Percentiles rank a stretch among this genome's conserved stretches.
Conservation (phyloP, 345 rosid species). For the Alliaria petiolata region DNA sequence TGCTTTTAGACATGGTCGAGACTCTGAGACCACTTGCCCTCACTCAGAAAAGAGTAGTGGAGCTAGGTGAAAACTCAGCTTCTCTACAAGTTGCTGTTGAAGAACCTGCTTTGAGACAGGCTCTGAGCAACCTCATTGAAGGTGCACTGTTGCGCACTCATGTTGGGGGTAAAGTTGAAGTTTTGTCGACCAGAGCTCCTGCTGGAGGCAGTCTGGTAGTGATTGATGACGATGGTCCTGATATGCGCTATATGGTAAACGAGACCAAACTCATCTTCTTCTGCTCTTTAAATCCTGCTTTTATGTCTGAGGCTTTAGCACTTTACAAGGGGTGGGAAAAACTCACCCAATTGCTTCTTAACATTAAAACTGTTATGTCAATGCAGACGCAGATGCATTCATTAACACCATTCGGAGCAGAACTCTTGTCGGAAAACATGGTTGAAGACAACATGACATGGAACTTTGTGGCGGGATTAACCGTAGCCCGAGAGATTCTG, state of each 20-base stretch:
- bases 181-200: conserved; percentile 67
- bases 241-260: conserved; percentile 91
- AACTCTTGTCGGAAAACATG: conserved; percentile 63
- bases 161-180: conserved; percentile 72
- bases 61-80: conserved; percentile 49
- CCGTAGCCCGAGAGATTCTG: conserved; percentile 85
- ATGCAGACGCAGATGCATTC: conserved; percentile 94
- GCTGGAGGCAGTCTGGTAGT: conserved; percentile 78
- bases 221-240: conserved; percentile 91
- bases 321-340: neutral
- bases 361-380: neutral
- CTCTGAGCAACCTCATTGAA: conserved; percentile 88
- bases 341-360: neutral
- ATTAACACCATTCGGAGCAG: conserved; percentile 77
- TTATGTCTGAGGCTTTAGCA: neutral
- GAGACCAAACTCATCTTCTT: neutral
- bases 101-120: conserved; percentile 86
- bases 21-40: conserved; percentile 79
- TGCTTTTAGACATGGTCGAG: conserved; percentile 68
- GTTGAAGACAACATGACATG: conserved; percentile 98
- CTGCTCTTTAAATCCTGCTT: neutral
- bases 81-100: conserved; percentile 76
- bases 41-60: conserved; percentile 67
- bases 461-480: conserved; percentile 91
- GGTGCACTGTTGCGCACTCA: conserved; percentile 91